Base-by-base conservation (phyloP, 2,329 filamentous ascomycete genomes). In the Penicillium sp. region DNA sequence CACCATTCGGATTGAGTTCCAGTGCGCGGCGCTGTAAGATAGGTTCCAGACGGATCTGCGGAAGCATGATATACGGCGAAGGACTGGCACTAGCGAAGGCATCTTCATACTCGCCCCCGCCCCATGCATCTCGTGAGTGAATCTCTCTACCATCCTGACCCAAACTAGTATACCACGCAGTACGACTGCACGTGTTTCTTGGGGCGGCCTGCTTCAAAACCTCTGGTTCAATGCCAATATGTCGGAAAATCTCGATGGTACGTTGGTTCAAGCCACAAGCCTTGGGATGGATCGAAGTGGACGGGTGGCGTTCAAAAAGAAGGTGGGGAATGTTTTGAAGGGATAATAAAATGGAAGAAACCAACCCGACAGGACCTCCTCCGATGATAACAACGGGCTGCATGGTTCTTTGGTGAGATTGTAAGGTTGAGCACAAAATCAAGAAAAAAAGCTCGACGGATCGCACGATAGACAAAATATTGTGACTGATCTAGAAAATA, bases 31-130 rank as follows among this genome's bases (percentile, higher is more conserved):
- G 53, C 42, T 62, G 58, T 27, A 76, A 58, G 31, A 76, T 67
- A 16, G 73, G 74, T 59, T 77, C 74, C 14, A 74, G 57, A n/a
- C 72, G 65, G 14, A 76, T 73, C 54, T 75, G 72, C 11, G 72
- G 70, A 33, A 75, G 50, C 5, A 69, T 69, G 21, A 57, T 57
- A 59, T 75, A 75, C 39, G 54, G 49, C 5, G 57, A 65, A 16
- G 71, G 69, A 46, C 66, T 69, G n/a, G 62, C 58, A 9, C 4
- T 16, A n/a, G 33, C 16, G 14, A 9, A 37, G 33, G 33, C 33
- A 37, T 14, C 16, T 37, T 37, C 33, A 37, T n/a, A 37, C n/a
- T 37, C 7, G 33, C 33, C 14, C 33, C 6, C 33, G 3, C 33
- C 33, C 16, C 33, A 37, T 5, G 33, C 33, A 37, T 37, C 33